A percentile compares a stretch with the other conserved stretches of the same genome.
Evolutionary conservation across 495 filamentous ascomycete species (phyloP).

Genomic region (Penicillium waksmanii): DNA sequence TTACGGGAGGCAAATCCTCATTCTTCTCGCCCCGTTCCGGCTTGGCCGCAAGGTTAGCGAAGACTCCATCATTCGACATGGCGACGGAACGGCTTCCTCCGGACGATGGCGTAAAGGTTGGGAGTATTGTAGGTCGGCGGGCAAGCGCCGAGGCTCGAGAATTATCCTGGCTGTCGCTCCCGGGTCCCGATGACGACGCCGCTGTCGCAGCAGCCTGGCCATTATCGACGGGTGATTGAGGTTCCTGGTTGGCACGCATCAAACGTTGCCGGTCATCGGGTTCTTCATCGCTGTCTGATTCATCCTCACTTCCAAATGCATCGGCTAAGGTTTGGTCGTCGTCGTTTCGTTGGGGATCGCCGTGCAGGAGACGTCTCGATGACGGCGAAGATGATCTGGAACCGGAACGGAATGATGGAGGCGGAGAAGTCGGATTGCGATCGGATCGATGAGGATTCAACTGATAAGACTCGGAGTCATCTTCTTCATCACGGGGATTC

Average conservation of each 20-base stretch:
- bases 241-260: slow-evolving; percentile 69
- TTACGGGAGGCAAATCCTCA: slow-evolving; percentile 87
- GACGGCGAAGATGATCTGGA: slow-evolving; percentile 79
- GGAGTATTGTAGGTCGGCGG: slow-evolving; percentile 57
- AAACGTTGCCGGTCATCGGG: slow-evolving; percentile 83
- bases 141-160: slow-evolving; percentile 34
- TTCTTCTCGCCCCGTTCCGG: slow-evolving; percentile 81
- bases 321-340: slow-evolving; percentile 82
- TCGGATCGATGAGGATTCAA: slow-evolving; percentile 42
- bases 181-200: slow-evolving; percentile 46
- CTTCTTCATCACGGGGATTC: slow-evolving; percentile 56
- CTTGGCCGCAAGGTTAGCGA: slow-evolving; percentile 91
- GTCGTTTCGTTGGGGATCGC: slow-evolving; percentile 56
- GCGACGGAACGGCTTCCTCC: slow-evolving; percentile 54
- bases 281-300: slow-evolving; percentile 70
- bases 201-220: slow-evolving; percentile 26
- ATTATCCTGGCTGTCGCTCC: slow-evolving; percentile 27
- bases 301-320: slow-evolving; percentile 79
- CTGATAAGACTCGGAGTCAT: slow-evolving; percentile 47
- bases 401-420: slow-evolving; percentile 91
- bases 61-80: slow-evolving; percentile 84
- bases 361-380: slow-evolving; percentile 55
- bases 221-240: slow-evolving; percentile 36
- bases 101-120: slow-evolving; percentile 45
- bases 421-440: slow-evolving; percentile 77